Base-by-base conservation (phyloP, 2,329 filamentous ascomycete species). In the Phaeomoniella chlamydospora region DNA sequence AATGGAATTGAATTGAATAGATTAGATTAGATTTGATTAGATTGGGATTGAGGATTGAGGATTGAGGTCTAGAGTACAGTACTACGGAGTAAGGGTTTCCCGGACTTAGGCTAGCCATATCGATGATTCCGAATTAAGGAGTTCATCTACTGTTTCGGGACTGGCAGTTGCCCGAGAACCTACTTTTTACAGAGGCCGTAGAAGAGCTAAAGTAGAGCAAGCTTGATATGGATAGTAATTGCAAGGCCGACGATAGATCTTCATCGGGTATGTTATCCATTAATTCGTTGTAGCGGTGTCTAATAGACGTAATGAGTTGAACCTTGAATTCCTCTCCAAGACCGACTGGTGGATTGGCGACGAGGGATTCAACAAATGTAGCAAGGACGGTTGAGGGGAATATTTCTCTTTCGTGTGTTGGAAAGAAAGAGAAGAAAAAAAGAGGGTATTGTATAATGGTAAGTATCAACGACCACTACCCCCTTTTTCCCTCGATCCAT, bases 271-370 rank as follows among this genome's bases (percentile, higher is more conserved):
- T 51, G 35, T 63, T 60, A 19, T 54, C 37, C 12, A 49, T 51
- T 37, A 73, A 62, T 42, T 80, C 75, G 35, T 74, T 66, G 55
- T 83, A 92, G 47, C 84, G 73, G 38, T 79, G 67, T 48, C 70
- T 69, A 39, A 78, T 68, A 43, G 77, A 80, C 51, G 73, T 70
- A 32, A 65, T 62, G 29, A 79, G 43, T 39, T 70, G 68, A 11
- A 82, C 68, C 50, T 86, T 80, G 43, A 77, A 67, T 50, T 81
- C 77, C 37, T 85, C 75, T 49, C 81, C 83, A 63, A 92, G 92
- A 55, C 80, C 85, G 16, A 81, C 82, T 18, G 86, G 85, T 35
- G 87, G 85, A 47, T 87, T 78, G 56, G 90, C 78, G 37, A 93
- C 77, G 48, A 92, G 81, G 46, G 84, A 81, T 55, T 94, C 84